Percentiles rank a stretch among this genome's conserved stretches.
Evolutionary conservation across 163 green algal genomes (phyloP).

Genomic region (Trebouxia gelatinosa): DNA sequence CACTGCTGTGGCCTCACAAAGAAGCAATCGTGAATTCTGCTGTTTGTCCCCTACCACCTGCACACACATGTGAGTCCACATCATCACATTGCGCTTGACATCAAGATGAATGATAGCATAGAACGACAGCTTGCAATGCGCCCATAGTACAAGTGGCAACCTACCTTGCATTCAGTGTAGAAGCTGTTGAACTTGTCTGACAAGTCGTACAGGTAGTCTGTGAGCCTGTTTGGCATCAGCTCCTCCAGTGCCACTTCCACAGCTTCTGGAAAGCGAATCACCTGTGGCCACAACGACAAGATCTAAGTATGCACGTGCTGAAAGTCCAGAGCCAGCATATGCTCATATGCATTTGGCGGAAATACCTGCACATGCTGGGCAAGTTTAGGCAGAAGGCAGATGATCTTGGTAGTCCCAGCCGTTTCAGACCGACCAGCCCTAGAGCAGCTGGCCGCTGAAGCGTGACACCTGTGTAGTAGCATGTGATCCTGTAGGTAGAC

Average conservation of each 20-base stretch:
- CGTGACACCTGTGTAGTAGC: no score
- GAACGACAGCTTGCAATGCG: no score
- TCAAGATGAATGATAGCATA: background rate
- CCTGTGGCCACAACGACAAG: no score
- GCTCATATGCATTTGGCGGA: background rate
- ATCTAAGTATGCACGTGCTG: background rate
- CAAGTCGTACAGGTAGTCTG: conserved; percentile 95
- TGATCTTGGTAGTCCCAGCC: background rate
- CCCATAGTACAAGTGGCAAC: background rate
- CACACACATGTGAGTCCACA: background rate
- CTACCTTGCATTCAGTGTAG: conserved; percentile 88
- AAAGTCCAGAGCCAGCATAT: background rate
- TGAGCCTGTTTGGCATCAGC: conserved; percentile 88
- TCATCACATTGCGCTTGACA: background rate
- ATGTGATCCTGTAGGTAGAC: no score
- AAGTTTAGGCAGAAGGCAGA: background rate
- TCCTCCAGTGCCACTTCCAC: conserved; percentile 84
- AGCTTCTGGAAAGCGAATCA: conserved; percentile 73
- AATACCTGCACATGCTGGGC: background rate
- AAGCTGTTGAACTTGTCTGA: conserved; percentile 89
- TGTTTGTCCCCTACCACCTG: conserved; percentile 83
- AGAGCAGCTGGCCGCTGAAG: no score
- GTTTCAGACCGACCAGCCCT: background rate
- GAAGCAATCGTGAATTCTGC: conserved; percentile 84
- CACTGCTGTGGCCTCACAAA: conserved; percentile 86